Evolutionary conservation across 495 filamentous ascomycete species (phyloP).

Genomic region (Arthonia radiata): DNA sequence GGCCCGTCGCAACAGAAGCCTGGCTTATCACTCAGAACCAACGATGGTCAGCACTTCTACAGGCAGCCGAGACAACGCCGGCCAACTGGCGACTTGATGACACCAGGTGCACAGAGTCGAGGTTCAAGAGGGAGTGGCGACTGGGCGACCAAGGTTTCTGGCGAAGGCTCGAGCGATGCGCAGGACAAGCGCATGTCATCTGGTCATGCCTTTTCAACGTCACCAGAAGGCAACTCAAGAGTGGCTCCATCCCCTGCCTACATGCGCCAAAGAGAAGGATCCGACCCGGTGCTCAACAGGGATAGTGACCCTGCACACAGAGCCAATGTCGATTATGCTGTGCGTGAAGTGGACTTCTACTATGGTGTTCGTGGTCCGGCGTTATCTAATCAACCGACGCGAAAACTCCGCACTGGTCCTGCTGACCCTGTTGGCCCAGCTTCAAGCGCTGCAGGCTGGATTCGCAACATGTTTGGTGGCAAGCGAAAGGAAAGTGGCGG

Average conservation of each 20-base stretch:
- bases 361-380: conserved; percentile 74
- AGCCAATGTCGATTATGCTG: conserved; percentile 58
- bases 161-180: conserved; percentile 15
- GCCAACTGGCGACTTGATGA: conserved; percentile 26
- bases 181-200: conserved; percentile 25
- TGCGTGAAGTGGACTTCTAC: conserved; percentile 83
- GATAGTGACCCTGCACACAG: conserved; percentile 19
- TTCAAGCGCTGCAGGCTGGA: conserved; percentile 67
- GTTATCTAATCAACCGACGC: conserved; percentile 50
- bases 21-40: too few relatives aligned
- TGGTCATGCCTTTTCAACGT: conserved; percentile 24
- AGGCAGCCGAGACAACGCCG: conserved; percentile 51
- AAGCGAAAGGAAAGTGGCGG: conserved; percentile 22
- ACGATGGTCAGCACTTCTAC: too few relatives aligned
- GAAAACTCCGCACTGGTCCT: conserved; percentile 76
- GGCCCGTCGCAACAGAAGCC: too few relatives aligned
- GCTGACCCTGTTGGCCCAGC: conserved; percentile 85
- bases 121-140: conserved; percentile 28
- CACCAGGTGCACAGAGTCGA: conserved; percentile 16
- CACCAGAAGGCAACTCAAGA: too few relatives aligned
- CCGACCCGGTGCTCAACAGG: conserved; percentile 21
- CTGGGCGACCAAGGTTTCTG: conserved; percentile 19
- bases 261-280: conserved; percentile 23
- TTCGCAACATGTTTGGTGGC: conserved; percentile 47
- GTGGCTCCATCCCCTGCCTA: conserved; percentile 18